Conservation (phyloP, 306 rosid species). For the Bauhinia variegata region DNA sequence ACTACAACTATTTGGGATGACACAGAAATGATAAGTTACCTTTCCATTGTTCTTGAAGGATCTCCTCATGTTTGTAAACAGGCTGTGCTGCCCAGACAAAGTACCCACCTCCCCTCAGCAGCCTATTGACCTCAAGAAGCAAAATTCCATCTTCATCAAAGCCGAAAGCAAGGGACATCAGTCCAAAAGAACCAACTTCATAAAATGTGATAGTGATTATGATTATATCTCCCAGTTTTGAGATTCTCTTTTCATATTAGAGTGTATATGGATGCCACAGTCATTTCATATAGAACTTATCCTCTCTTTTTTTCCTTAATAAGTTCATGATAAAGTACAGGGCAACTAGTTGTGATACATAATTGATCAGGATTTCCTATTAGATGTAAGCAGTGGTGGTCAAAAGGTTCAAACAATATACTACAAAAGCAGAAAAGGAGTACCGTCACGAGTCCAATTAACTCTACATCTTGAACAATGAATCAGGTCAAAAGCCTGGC, state of each 20-base stretch:
- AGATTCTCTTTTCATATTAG: not conserved
- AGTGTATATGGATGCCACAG: too few relatives aligned
- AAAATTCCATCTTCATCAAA: constrained; percentile 75
- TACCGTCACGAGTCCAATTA: constrained; percentile 92
- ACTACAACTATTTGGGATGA: constrained; percentile 4
- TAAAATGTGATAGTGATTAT: constrained; percentile 25
- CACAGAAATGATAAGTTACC: constrained; percentile 51
- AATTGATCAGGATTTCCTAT: constrained; percentile 5
- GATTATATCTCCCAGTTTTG: not conserved
- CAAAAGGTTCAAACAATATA: constrained; percentile 2
- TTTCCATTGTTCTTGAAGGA: constrained; percentile 81
- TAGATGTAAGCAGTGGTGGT: constrained; percentile 24
- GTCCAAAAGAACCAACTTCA: constrained; percentile 29
- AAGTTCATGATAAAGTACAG: constrained; percentile 9
- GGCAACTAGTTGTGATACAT: constrained; percentile 25
- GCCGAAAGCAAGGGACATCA: constrained; percentile 39
- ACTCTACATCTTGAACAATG: constrained; percentile 90
- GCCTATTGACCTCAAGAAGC: constrained; percentile 88
- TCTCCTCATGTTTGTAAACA: constrained; percentile 72
- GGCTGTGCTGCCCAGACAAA: constrained; percentile 96
- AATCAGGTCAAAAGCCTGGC: constrained; percentile 92
- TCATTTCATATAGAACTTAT: not conserved
- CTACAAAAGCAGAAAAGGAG: constrained; percentile 11
- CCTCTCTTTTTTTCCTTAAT: not conserved
- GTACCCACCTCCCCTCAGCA: constrained; percentile 86